Evolutionary conservation across 2,329 filamentous ascomycete species (phyloP).

Genomic region (Alternaria alternata): DNA sequence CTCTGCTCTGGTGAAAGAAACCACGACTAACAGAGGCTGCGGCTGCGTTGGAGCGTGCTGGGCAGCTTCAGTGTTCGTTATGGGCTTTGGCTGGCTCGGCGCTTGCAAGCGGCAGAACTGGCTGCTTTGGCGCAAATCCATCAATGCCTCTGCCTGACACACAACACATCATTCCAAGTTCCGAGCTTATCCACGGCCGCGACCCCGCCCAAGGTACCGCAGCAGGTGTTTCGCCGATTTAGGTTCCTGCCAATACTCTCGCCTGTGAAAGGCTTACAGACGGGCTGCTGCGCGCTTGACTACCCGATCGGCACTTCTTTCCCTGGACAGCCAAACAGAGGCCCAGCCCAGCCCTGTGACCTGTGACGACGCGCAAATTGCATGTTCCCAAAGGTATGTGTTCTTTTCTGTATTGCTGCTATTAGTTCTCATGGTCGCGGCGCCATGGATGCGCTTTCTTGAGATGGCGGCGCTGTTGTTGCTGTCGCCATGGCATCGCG

Average conservation of each 20-base stretch:
- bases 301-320: conserved; percentile 48
- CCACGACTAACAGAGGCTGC: conserved; percentile 1
- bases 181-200: conserved; percentile 49
- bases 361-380: conserved; percentile 52
- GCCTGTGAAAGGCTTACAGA: conserved; percentile 40
- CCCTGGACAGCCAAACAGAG: conserved; percentile 47
- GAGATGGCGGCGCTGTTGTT: conserved; percentile 23
- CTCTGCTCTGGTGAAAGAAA: not conserved
- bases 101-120: conserved; percentile 17
- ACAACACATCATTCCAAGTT: conserved; percentile 49
- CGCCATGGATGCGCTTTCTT: conserved; percentile 26
- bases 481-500: conserved; percentile 18
- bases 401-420: conserved; percentile 17
- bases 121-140: conserved; percentile 26
- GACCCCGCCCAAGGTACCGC: conserved; percentile 40
- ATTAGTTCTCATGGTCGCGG: conserved; percentile 12
- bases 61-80: conserved; percentile 3
- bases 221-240: conserved; percentile 37
- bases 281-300: conserved; percentile 34
- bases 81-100: conserved; percentile 28
- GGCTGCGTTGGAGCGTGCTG: not conserved
- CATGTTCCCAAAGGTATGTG: conserved; percentile 50
- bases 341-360: conserved; percentile 48
- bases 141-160: conserved; percentile 33
- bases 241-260: conserved; percentile 45